phyloP scores from a whole-genome alignment of 768 basidiomycete genomes.

The Hortiboletus flavorubellus region DNA sequence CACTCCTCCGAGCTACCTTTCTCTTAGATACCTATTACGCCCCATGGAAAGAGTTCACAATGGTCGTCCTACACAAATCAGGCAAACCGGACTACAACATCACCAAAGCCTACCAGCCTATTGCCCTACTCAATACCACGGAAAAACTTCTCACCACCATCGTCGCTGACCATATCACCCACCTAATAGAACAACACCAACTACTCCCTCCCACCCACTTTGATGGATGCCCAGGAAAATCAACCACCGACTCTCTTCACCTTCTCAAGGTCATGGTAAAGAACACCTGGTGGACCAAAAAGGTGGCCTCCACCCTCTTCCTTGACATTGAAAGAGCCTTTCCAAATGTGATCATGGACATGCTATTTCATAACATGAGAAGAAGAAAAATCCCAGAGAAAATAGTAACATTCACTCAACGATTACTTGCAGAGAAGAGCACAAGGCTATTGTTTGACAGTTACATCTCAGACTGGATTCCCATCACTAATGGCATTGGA shows the following conservation, averaged over 20 bases:
- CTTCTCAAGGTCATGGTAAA: background rate
- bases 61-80: too few species aligned
- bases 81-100: too few species aligned
- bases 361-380: too few species aligned
- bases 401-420: too few species aligned
- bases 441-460: too few species aligned
- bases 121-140: too few species aligned
- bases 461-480: constrained; percentile 3
- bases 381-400: too few species aligned
- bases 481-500: constrained; percentile 24
- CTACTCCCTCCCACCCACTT: background rate
- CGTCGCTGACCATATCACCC: background rate
- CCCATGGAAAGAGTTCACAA: constrained; percentile 15
- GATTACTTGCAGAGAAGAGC: too few species aligned
- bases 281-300: background rate
- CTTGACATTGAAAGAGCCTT: constrained; percentile 7
- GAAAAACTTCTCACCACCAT: too few species aligned
- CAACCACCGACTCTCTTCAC: background rate
- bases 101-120: too few species aligned
- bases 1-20: background rate
- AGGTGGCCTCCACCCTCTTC: background rate
- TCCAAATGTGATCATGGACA: background rate
- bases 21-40: background rate
- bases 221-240: background rate
- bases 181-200: background rate